Evolutionary conservation across 345 rosid species (phyloP).

Genomic region (Fremontodendron californicum): DNA sequence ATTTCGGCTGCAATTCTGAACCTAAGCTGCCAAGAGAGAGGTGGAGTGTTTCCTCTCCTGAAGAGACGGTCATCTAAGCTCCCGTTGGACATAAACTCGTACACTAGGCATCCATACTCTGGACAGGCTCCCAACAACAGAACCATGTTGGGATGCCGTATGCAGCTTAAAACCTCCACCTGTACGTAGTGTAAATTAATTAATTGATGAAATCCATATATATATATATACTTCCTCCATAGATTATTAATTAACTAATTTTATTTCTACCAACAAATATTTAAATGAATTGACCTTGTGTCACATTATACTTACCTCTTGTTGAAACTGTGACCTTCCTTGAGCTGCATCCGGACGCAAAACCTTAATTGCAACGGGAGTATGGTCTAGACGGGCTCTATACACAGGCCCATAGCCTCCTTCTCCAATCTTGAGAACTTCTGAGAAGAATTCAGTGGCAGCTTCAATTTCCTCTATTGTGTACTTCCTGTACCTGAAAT

Average conservation of each 20-base stretch:
- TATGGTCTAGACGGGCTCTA: constrained; percentile 71
- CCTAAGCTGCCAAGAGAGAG: constrained; percentile 80
- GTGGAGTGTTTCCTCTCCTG: constrained; percentile 49
- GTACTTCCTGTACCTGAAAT: constrained; percentile 71
- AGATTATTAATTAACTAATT: no score
- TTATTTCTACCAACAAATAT: no score
- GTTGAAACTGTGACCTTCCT: constrained; percentile 89
- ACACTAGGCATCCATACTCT: constrained; percentile 80
- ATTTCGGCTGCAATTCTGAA: constrained; percentile 82
- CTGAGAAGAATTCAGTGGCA: constrained; percentile 68
- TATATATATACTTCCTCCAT: no score
- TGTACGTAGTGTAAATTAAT: no score
- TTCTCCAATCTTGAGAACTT: constrained; percentile 72
- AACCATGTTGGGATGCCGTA: constrained; percentile 89
- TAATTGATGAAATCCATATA: no score
- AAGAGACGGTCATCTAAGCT: constrained; percentile 84
- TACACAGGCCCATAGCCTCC: constrained; percentile 97
- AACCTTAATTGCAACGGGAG: constrained; percentile 80
- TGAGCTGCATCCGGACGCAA: constrained; percentile 88
- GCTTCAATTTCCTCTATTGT: constrained; percentile 77
- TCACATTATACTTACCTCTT: no score
- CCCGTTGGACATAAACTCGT: constrained; percentile 90
- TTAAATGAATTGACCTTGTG: no score
- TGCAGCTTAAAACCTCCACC: constrained; percentile 87
- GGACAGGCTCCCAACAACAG: constrained; percentile 91